Conservation (phyloP, 2,329 filamentous ascomycete genomes). For the Rugonectria rugulosa region DNA sequence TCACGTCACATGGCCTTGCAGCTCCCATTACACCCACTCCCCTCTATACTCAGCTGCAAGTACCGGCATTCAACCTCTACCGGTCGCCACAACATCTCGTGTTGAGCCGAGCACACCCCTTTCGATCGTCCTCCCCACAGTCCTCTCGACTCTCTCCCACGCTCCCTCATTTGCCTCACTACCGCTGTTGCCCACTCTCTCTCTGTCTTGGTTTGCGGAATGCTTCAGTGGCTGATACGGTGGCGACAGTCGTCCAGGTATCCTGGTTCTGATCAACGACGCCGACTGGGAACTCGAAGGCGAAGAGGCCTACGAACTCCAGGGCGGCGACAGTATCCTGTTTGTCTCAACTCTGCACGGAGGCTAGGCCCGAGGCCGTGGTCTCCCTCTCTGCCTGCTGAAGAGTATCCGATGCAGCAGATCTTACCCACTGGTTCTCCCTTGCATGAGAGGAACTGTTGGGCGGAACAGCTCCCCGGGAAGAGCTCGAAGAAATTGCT, state of each 20-base stretch:
- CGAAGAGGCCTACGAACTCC: slow-evolving; percentile 87
- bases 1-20: neutral
- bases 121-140: neutral
- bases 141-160: neutral
- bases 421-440: slow-evolving; percentile 18
- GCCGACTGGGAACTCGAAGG: slow-evolving; percentile 98
- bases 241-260: slow-evolving; percentile 80
- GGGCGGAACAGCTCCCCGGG: slow-evolving; percentile 10
- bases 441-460: slow-evolving; percentile 36
- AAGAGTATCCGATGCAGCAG: slow-evolving; percentile 26
- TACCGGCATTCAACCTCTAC: slow-evolving; percentile 18
- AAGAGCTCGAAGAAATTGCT: slow-evolving; percentile 19
- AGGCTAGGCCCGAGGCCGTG: slow-evolving; percentile 61
- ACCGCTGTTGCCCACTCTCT: slow-evolving; percentile 2
- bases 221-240: slow-evolving; percentile 35
- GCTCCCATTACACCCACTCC: slow-evolving; percentile 31
- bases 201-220: slow-evolving; percentile 14
- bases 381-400: slow-evolving; percentile 6
- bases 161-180: neutral
- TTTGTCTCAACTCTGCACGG: slow-evolving; percentile 98
- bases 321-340: slow-evolving; percentile 83
- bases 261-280: slow-evolving; percentile 96
- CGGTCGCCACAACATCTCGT: slow-evolving; percentile 8
- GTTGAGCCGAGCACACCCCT: neutral
- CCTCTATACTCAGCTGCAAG: slow-evolving; percentile 21